Evolutionary conservation across 2,329 filamentous ascomycete species (phyloP).

Genomic region (Hymenoscyphus fraxineus): DNA sequence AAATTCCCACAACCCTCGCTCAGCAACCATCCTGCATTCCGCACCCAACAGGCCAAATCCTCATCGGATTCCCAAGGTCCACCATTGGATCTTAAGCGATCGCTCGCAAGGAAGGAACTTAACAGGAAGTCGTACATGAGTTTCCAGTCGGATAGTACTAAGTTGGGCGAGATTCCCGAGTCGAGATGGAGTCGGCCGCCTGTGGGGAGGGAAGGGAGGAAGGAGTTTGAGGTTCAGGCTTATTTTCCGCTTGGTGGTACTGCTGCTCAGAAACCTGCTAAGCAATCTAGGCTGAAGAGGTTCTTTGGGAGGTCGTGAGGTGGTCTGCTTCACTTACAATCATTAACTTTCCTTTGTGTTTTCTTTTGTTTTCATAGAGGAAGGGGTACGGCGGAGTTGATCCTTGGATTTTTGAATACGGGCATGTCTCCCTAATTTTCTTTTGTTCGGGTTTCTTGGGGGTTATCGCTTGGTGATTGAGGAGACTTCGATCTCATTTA

Average conservation of each 20-base stretch:
- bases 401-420: neutral
- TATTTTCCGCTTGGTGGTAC: slow-evolving; percentile 24
- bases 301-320: slow-evolving; percentile 21
- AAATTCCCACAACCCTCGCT: too few species aligned
- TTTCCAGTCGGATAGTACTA: slow-evolving; percentile 43
- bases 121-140: slow-evolving; percentile 36
- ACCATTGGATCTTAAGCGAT: neutral
- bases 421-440: neutral
- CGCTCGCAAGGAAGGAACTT: neutral
- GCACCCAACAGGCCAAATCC: too few species aligned
- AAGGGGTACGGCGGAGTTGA: neutral
- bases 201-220: neutral
- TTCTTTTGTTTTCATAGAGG: neutral
- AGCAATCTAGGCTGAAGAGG: slow-evolving; percentile 22
- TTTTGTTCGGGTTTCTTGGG: neutral
- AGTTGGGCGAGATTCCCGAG: slow-evolving; percentile 42
- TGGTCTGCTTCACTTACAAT: neutral
- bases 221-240: slow-evolving; percentile 20
- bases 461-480: neutral
- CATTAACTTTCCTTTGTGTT: neutral
- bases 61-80: neutral
- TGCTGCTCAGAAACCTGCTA: slow-evolving; percentile 22
- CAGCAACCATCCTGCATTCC: too few species aligned
- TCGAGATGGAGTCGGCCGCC: slow-evolving; percentile 15
- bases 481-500: neutral